Percentiles rank a stretch among this genome's conserved stretches.
Evolutionary conservation across 306 rosid species (phyloP).

Genomic region (Gastrolobium bilobum): DNA sequence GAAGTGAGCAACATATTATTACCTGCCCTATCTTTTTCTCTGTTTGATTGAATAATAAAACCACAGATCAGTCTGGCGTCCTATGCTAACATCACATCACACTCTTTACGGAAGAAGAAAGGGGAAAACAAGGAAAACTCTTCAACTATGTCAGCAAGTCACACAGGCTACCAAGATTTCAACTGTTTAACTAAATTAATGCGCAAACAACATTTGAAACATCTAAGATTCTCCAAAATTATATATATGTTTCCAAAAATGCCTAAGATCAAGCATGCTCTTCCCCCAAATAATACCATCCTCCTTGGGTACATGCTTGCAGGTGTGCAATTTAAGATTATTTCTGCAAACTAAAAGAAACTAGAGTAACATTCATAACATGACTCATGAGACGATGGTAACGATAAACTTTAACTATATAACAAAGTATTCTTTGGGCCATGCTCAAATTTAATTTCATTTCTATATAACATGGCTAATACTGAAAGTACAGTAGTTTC

Average conservation of each 20-base stretch:
- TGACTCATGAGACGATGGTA: neutral
- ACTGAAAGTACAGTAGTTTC: neutral
- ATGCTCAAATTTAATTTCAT: neutral
- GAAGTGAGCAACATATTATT: neutral
- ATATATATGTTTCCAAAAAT: too few species aligned
- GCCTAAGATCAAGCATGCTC: too few species aligned
- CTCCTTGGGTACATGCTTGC: too few species aligned
- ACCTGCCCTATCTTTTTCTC: neutral
- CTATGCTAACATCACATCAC: neutral
- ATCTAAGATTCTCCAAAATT: too few species aligned
- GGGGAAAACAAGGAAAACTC: neutral
- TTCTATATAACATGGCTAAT: constrained; percentile 4
- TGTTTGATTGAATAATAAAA: too few species aligned
- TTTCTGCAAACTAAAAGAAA: constrained; percentile 32
- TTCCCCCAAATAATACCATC: too few species aligned
- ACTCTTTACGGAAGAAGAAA: neutral
- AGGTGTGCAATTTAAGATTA: neutral
- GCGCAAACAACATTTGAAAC: too few species aligned
- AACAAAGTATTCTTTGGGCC: neutral
- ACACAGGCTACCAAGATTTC: too few species aligned
- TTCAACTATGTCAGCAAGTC: neutral
- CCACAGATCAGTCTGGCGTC: too few species aligned
- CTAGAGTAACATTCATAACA: constrained; percentile 7
- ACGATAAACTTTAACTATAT: constrained; percentile 9
- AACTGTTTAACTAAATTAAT: too few species aligned